Percentiles rank a stretch among this genome's conserved stretches.
phyloP scores from a whole-genome alignment of 768 basidiomycete genomes.

The Kwoniella shandongensis region DNA sequence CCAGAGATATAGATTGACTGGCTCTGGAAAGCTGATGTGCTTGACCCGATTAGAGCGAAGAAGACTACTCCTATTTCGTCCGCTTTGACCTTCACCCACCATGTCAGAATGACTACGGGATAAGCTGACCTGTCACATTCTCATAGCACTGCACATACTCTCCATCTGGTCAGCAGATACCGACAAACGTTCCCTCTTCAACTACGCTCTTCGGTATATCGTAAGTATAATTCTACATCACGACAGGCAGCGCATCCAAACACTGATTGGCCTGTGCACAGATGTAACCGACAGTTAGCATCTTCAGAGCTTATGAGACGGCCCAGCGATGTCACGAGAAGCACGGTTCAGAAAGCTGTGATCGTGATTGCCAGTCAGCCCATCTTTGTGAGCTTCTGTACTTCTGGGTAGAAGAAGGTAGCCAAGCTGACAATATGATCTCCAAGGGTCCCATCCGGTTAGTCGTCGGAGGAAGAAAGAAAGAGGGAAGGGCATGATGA shows the following conservation, averaged over 20 bases:
- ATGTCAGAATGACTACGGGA: constrained; percentile 1
- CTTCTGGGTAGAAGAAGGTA: neutral
- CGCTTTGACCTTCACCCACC: constrained; percentile 6
- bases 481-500: no score
- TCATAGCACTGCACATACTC: constrained; percentile 49
- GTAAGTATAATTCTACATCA: constrained; percentile 59
- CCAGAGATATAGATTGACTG: neutral
- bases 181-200: constrained; percentile 42
- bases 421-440: constrained; percentile 5
- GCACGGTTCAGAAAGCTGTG: constrained; percentile 95
- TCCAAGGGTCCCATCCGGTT: constrained; percentile 79
- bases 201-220: constrained; percentile 93
- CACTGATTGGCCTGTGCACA: no score
- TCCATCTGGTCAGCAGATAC: constrained; percentile 28
- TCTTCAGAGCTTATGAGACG: constrained; percentile 72
- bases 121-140: constrained; percentile 5
- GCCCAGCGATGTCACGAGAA: constrained; percentile 79
- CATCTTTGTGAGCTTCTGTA: constrained; percentile 48
- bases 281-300: constrained; percentile 93
- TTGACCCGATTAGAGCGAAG: no score
- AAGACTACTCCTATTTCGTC: constrained; percentile 92
- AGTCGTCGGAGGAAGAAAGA: no score
- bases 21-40: constrained; percentile 1
- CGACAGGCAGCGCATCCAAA: no score
- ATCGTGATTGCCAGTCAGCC: constrained; percentile 73